phyloP scores from a whole-genome alignment of 176 grass and related monocot species.

The Carex scoparia region DNA sequence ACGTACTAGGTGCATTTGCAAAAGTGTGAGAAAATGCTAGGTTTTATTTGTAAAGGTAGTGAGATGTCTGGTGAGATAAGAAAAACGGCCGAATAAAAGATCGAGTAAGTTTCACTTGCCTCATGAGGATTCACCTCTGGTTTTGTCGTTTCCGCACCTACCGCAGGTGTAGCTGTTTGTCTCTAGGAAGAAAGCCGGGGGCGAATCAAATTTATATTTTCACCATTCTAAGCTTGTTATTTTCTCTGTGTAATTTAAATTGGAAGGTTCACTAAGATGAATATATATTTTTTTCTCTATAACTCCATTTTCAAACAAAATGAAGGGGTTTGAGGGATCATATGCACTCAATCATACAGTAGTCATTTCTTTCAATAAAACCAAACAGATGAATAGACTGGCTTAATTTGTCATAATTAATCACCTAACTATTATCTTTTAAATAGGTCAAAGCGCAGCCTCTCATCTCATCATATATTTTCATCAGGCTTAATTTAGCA shows the following conservation, averaged over 20 bases:
- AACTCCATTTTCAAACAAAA: not conserved
- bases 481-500: no score
- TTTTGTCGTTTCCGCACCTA: slow-evolving; percentile 12
- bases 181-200: not conserved
- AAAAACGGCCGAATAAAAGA: not conserved
- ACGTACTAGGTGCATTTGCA: not conserved
- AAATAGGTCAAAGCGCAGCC: not conserved
- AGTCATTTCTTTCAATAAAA: not conserved
- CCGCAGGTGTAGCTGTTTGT: slow-evolving; percentile 3
- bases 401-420: not conserved
- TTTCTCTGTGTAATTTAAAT: not conserved
- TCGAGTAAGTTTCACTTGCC: not conserved
- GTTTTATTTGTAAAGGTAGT: not conserved
- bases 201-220: not conserved
- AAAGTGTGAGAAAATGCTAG: not conserved
- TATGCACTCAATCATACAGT: not conserved
- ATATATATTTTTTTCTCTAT: not conserved
- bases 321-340: not conserved
- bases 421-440: not conserved
- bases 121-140: not conserved
- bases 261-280: not conserved
- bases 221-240: not conserved
- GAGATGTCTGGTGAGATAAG: slow-evolving; percentile 2
- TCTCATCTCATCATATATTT: no score
- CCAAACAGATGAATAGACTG: not conserved